phyloP scores from a whole-genome alignment of 805 yeast species.

The Kodamaea kakaduensis region DNA sequence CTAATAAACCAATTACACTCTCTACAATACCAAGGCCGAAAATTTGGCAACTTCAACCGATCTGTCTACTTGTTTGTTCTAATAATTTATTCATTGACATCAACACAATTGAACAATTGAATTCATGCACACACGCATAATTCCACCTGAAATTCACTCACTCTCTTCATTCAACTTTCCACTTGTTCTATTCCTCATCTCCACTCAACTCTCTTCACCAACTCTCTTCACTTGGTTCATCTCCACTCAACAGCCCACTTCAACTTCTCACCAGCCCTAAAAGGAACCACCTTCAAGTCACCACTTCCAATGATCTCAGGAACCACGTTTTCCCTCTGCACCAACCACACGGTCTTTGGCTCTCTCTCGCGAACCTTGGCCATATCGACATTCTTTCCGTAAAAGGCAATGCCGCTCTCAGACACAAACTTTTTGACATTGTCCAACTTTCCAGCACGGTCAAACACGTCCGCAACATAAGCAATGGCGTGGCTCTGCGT shows the following conservation, averaged over 20 bases:
- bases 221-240: conserved; percentile 8
- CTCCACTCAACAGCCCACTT: conserved; percentile 77
- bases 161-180: no score
- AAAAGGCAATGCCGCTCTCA: conserved; percentile 68
- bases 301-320: conserved; percentile 54
- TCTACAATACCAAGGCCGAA: no score
- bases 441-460: conserved; percentile 56
- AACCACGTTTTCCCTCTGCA: conserved; percentile 48
- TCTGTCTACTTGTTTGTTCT: no score
- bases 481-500: conserved; percentile 81
- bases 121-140: no score
- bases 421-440: conserved; percentile 71
- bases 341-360: conserved; percentile 50
- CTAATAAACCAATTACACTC: no score
- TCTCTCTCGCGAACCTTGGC: conserved; percentile 27
- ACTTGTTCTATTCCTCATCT: no score
- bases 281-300: conserved; percentile 65
- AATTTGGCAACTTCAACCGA: no score
- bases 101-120: no score
- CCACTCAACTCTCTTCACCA: no score
- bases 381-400: conserved; percentile 46
- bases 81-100: no score
- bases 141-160: no score
- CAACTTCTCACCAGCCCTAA: conserved; percentile 74
- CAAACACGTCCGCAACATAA: conserved; percentile 86